These are phyloP conservation scores for Graphiopsis chlorocephala DNA, from an alignment of 2,329 filamentous ascomycete genomes.

Conservation along the genomic window DNA sequence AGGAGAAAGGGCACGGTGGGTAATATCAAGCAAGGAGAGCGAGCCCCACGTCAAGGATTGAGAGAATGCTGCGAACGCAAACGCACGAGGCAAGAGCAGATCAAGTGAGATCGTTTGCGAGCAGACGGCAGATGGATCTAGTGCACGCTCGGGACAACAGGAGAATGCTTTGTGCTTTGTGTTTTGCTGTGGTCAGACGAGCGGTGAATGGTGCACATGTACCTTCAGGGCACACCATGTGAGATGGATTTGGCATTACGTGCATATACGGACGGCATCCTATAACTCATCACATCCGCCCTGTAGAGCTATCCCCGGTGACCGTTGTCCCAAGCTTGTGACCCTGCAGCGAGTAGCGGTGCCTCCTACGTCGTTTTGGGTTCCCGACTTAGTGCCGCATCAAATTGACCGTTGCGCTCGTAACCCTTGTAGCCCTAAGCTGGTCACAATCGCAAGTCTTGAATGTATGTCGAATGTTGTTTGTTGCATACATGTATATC, in stretches of 20 bases:
- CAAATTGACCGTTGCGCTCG: not conserved
- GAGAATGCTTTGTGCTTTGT: not conserved
- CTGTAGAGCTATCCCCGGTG: not conserved
- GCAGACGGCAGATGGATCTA: constrained; percentile 1
- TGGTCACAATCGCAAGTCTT: not conserved
- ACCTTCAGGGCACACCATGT: not conserved
- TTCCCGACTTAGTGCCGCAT: not conserved
- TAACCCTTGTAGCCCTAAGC: not conserved
- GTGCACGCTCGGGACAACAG: not conserved
- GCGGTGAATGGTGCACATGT: not conserved
- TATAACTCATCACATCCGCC: not conserved
- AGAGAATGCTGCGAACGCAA: constrained; percentile 5
- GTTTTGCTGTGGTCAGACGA: not conserved
- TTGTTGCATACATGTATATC: not conserved
- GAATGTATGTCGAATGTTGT: not conserved
- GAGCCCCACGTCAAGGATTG: constrained; percentile 8
- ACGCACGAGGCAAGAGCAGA: constrained; percentile 10
- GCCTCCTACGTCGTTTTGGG: not conserved
- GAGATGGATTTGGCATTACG: not conserved
- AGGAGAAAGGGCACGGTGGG: constrained; percentile 13
- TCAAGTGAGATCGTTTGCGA: not conserved
- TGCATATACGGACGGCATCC: not conserved
- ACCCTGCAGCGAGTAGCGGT: not conserved
- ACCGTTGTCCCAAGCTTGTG: not conserved
- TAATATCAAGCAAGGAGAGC: constrained; percentile 16